Percentiles rank a stretch among this genome's conserved stretches.
phyloP scores from a whole-genome alignment of 169 alveolate genomes.

The Plasmodium berghei region DNA sequence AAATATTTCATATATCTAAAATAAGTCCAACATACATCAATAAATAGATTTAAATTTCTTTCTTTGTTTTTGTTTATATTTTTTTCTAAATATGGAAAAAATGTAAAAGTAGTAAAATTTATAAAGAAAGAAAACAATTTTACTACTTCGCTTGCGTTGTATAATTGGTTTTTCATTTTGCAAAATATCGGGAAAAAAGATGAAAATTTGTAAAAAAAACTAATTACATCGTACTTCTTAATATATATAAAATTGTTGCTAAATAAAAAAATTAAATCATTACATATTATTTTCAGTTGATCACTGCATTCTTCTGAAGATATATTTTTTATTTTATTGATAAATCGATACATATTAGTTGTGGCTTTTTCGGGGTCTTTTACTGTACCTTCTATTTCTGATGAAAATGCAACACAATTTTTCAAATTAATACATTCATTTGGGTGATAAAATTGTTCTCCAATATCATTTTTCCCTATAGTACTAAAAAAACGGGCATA shows the following conservation, averaged over 20 bases:
- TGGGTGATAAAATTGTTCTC: too few relatives aligned
- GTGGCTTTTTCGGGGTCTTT: not conserved
- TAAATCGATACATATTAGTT: conserved; percentile 14
- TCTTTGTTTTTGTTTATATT: not conserved
- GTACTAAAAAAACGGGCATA: too few relatives aligned
- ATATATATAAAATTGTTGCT: conserved; percentile 26
- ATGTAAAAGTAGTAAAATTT: conserved; percentile 12
- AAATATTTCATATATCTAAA: conserved; percentile 66
- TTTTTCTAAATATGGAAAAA: conserved; percentile 5
- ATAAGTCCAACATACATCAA: conserved; percentile 60
- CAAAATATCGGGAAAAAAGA: conserved; percentile 17
- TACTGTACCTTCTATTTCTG: not conserved
- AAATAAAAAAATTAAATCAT: conserved; percentile 23
- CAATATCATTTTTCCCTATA: too few relatives aligned
- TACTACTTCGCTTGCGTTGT: not conserved
- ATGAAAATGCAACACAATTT: too few relatives aligned
- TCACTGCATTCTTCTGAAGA: not conserved
- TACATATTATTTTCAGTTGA: conserved; percentile 18
- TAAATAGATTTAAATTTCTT: not conserved
- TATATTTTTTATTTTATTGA: conserved; percentile 31
- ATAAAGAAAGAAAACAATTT: conserved; percentile 23
- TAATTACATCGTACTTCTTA: conserved; percentile 8
- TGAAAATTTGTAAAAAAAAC: conserved; percentile 73
- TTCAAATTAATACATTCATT: too few relatives aligned
- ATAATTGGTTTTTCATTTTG: not conserved